phyloP scores from a whole-genome alignment of 805 yeast genomes.

The Saccharomycopsis selenospora region DNA sequence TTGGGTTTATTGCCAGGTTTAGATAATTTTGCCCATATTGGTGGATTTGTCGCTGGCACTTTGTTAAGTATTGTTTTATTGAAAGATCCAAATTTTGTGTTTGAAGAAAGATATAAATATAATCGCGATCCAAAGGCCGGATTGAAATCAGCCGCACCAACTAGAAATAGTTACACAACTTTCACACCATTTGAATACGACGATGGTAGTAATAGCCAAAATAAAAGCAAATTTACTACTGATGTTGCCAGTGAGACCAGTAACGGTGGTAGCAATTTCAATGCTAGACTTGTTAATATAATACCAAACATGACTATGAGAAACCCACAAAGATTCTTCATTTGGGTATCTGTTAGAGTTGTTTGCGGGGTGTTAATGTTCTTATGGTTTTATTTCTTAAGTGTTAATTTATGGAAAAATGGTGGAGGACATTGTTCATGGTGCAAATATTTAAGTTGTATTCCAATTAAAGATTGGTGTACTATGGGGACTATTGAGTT shows the following conservation, averaged over 20 bases:
- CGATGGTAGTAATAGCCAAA: neutral
- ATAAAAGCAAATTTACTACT: neutral
- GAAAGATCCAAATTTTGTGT: conserved; percentile 45
- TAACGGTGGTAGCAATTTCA: conserved; percentile 20
- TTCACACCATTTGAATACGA: neutral
- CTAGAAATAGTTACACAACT: neutral
- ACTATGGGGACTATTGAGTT: conserved; percentile 33
- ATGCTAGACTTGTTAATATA: conserved; percentile 20
- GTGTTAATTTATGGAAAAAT: conserved; percentile 38
- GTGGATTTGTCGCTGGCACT: conserved; percentile 61
- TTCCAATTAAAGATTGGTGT: conserved; percentile 68
- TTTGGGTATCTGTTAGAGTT: conserved; percentile 45
- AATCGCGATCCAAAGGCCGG: conserved; percentile 6
- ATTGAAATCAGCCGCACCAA: conserved; percentile 12
- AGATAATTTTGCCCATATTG: conserved; percentile 68
- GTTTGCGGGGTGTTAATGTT: conserved; percentile 37
- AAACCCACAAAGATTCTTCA: conserved; percentile 35
- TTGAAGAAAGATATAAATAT: conserved; percentile 18
- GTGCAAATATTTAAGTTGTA: conserved; percentile 66
- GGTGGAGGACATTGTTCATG: conserved; percentile 50
- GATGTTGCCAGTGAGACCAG: conserved; percentile 11
- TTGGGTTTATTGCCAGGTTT: conserved; percentile 64
- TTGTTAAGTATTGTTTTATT: conserved; percentile 41
- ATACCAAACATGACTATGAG: conserved; percentile 22
- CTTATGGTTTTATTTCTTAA: conserved; percentile 43